Percentiles rank a stretch among this genome's conserved stretches.
Conservation (phyloP, 495 filamentous ascomycete species). For the Talaromyces trachyspermus region DNA sequence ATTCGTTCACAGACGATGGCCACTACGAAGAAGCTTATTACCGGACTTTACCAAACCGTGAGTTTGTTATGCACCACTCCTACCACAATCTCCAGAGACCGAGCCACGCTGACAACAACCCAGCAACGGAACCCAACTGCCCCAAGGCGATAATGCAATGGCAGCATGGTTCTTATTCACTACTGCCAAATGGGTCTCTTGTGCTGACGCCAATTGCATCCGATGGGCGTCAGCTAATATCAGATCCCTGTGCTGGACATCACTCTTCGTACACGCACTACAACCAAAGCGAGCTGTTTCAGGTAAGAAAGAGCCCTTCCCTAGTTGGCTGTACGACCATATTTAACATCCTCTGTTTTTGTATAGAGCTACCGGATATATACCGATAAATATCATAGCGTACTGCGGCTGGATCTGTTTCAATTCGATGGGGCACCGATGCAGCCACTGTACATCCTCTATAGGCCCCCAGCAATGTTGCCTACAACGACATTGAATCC, state of each 20-base stretch:
- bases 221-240: slow-evolving; percentile 66
- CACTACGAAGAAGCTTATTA: slow-evolving; percentile 70
- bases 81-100: neutral
- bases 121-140: slow-evolving; percentile 57
- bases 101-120: neutral
- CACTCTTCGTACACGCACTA: slow-evolving; percentile 58
- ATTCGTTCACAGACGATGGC: slow-evolving; percentile 68
- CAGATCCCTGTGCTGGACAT: slow-evolving; percentile 53
- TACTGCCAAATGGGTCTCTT: slow-evolving; percentile 52
- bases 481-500: slow-evolving; percentile 65
- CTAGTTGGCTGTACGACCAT: no score
- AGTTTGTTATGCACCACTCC: slow-evolving; percentile 20
- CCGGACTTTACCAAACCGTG: slow-evolving; percentile 66
- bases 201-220: slow-evolving; percentile 54
- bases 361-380: slow-evolving; percentile 54
- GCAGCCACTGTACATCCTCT: slow-evolving; percentile 67
- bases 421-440: slow-evolving; percentile 58
- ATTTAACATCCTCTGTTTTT: slow-evolving; percentile 11
- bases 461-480: slow-evolving; percentile 65
- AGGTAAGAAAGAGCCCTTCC: slow-evolving; percentile 34
- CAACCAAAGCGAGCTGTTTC: slow-evolving; percentile 58
- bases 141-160: slow-evolving; percentile 67
- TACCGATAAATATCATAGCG: slow-evolving; percentile 53
- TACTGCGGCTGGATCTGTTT: slow-evolving; percentile 59
- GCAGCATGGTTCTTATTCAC: slow-evolving; percentile 62